Conservation (phyloP, 2,329 filamentous ascomycete species). For the Cordyceps cicadae region DNA sequence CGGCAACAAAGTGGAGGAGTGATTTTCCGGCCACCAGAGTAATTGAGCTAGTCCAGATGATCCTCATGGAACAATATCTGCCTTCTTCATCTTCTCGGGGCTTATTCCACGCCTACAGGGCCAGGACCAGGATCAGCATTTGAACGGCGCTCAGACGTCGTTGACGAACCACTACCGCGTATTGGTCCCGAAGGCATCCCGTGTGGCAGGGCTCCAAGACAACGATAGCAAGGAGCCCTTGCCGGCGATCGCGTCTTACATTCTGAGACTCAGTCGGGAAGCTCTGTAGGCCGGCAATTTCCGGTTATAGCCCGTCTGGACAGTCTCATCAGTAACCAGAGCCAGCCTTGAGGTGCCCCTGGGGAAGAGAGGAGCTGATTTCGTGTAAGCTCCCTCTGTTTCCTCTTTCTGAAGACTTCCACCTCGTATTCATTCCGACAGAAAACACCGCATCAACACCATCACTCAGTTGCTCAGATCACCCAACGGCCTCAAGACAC, state of each 20-base stretch:
- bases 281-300: neutral
- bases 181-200: neutral
- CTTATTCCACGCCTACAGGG: neutral
- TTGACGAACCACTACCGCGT: neutral
- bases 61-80: neutral
- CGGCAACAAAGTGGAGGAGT: slow-evolving; percentile 1
- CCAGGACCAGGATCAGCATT: neutral
- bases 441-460: neutral
- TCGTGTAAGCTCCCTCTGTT: neutral
- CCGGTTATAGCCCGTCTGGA: neutral
- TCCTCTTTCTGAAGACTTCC: neutral
- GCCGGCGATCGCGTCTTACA: neutral
- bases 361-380: neutral
- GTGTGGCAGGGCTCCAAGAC: no score
- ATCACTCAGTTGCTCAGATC: neutral
- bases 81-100: neutral
- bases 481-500: neutral
- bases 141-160: neutral
- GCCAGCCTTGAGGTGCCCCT: neutral
- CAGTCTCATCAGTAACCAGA: neutral
- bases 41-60: neutral
- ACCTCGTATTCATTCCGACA: neutral
- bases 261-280: neutral
- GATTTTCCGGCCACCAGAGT: neutral
- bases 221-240: neutral